Conservation (phyloP, 495 filamentous ascomycete genomes). For the Daldinia bambusicola region DNA sequence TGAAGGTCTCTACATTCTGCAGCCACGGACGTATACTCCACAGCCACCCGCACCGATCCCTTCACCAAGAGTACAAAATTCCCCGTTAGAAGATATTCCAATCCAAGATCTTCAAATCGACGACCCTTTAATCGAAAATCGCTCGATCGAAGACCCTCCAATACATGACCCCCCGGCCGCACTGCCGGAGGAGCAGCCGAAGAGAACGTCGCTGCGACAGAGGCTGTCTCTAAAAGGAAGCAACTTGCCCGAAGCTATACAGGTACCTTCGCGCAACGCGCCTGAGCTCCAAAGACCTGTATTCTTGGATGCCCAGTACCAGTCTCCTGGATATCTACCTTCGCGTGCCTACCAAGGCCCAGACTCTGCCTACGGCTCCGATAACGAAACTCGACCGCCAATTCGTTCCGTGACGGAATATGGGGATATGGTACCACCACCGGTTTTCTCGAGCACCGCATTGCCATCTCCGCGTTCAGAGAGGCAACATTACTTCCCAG, state of each 20-base stretch:
- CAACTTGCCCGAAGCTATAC: constrained; percentile 56
- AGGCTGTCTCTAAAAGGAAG: constrained; percentile 60
- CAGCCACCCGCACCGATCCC: constrained; percentile 59
- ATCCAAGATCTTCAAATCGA: neutral
- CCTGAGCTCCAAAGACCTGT: constrained; percentile 47
- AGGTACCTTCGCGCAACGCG: constrained; percentile 52
- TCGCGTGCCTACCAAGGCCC: constrained; percentile 52
- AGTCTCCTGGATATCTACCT: constrained; percentile 40
- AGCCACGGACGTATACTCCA: constrained; percentile 65
- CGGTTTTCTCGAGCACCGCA: constrained; percentile 48
- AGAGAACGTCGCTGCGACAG: constrained; percentile 59
- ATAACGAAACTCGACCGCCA: constrained; percentile 54
- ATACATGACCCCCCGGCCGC: constrained; percentile 30
- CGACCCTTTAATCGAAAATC: neutral
- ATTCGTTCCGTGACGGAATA: constrained; percentile 48
- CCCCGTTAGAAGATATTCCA: constrained; percentile 2
- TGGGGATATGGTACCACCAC: constrained; percentile 47
- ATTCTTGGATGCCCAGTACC: constrained; percentile 38
- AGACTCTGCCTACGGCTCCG: constrained; percentile 64
- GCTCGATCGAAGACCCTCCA: neutral
- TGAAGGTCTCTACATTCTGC: constrained; percentile 57
- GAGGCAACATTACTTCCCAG: constrained; percentile 62
- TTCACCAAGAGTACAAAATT: constrained; percentile 52
- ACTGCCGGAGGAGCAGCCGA: constrained; percentile 44
- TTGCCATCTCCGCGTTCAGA: constrained; percentile 63